Conservation (phyloP, 257 asterid species). For the Primulina huaijiensis region DNA sequence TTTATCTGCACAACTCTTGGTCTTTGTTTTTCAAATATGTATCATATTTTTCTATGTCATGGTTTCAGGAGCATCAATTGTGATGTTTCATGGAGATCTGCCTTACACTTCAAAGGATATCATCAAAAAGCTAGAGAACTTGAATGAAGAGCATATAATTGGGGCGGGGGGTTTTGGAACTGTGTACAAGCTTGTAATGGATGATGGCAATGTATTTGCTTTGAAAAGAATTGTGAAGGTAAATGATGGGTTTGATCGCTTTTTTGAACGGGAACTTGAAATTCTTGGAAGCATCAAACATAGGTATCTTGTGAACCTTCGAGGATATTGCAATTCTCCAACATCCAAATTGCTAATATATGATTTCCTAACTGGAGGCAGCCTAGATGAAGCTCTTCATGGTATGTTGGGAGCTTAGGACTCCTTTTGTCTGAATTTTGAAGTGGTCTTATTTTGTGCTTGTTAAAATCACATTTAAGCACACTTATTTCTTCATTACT, state of each 20-base stretch:
- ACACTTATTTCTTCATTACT: neutral
- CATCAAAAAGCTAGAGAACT: conserved; percentile 67
- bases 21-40: conserved; percentile 9
- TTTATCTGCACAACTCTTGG: neutral
- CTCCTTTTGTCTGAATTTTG: conserved; percentile 9
- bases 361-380: conserved; percentile 83
- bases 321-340: conserved; percentile 92
- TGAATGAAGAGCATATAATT: conserved; percentile 81
- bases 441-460: neutral
- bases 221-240: conserved; percentile 78
- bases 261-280: conserved; percentile 89
- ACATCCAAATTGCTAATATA: conserved; percentile 73
- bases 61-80: conserved; percentile 85
- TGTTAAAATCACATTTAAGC: neutral
- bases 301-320: conserved; percentile 72
- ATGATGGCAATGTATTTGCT: conserved; percentile 84
- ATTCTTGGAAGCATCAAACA: conserved; percentile 95
- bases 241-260: conserved; percentile 79
- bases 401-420: conserved; percentile 39
- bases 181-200: conserved; percentile 89
- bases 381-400: conserved; percentile 86
- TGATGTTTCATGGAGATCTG: conserved; percentile 92
- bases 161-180: conserved; percentile 96
- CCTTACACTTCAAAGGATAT: conserved; percentile 92
- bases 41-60: conserved; percentile 15